Base-by-base conservation (phyloP, 1,284 basidiomycete genomes). In the Trichosporon sp. region DNA sequence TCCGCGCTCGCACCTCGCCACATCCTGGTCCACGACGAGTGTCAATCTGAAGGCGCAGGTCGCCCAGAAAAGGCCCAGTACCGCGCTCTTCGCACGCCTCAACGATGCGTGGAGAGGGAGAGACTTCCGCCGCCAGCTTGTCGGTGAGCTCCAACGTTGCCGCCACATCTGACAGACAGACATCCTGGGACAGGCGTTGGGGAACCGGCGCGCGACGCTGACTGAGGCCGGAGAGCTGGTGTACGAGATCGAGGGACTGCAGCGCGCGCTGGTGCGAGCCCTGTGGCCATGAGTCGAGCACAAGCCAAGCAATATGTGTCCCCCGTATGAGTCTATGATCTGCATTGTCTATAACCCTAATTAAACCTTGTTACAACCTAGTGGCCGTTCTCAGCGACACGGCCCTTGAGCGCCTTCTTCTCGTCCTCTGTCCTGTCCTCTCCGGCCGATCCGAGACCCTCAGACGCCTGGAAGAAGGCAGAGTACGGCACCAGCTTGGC, bases 401-500 rank as follows among this genome's bases (percentile, higher is more conserved):
- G 61, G 14, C 68, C 67, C 11, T 43, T 63, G 56, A 70, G 65
- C 59, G 54, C 68, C 43, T 67, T 61, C 66, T 74, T 67, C 54
- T 71, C 71, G 37, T 74, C 75, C 37, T 68, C 59, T 3, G 70
- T 73, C 10, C 70, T 32, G 12, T 76, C 74, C 61, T 76, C 74
- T 26, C 76, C 80, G 0, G 80, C 77, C 11, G 78, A 70, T 0
- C 82, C 82, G 31, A 83, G 66, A 14, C 78, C 77, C 37, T 74
- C 75, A 1, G 70, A 54, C n/a, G 75, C 72, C 11, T 71, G 77
- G 75, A 83, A 84, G 76, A 84, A 84, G 6, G 73, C 40, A 8
- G 63, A 66, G 70, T 84, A 84, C 0, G 85, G 84, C 1, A 85
- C 75, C 37, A 86, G 75, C 73, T 81, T 77, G n/a, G 84, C 84